phyloP scores from a whole-genome alignment of 192 early-diverging fungal genomes.

The Umbelopsis isabellina region DNA sequence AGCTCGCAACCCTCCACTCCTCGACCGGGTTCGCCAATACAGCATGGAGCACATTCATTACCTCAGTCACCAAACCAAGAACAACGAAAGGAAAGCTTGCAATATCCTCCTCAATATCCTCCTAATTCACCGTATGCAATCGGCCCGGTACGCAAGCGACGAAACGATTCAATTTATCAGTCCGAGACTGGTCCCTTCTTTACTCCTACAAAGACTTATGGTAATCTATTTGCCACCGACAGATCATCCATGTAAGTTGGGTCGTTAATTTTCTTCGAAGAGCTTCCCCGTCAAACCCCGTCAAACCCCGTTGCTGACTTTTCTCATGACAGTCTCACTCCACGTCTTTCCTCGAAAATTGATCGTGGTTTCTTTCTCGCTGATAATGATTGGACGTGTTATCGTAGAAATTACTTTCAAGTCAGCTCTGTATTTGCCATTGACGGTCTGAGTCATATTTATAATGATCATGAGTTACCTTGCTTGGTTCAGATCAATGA shows the following conservation, averaged over 20 bases:
- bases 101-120: slow-evolving; percentile 21
- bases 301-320: background rate
- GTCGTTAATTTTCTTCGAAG: background rate
- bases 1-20: slow-evolving; percentile 13
- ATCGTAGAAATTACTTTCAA: slow-evolving; percentile 93
- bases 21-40: slow-evolving; percentile 10
- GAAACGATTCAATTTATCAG: slow-evolving; percentile 47
- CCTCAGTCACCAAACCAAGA: slow-evolving; percentile 13
- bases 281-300: background rate
- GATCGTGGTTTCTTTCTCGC: slow-evolving; percentile 94
- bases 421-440: slow-evolving; percentile 66
- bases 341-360: slow-evolving; percentile 73
- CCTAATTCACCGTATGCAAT: slow-evolving; percentile 18
- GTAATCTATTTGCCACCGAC: slow-evolving; percentile 67
- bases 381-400: slow-evolving; percentile 90
- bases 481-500: slow-evolving; percentile 72
- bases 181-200: slow-evolving; percentile 72
- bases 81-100: slow-evolving; percentile 15
- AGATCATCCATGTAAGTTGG: slow-evolving; percentile 48
- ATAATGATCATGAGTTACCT: slow-evolving; percentile 55
- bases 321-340: slow-evolving; percentile 17
- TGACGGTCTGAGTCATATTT: slow-evolving; percentile 44
- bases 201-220: slow-evolving; percentile 62
- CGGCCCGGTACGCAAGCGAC: slow-evolving; percentile 38
- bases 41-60: background rate